Evolutionary conservation across 2,329 filamentous ascomycete genomes (phyloP), one percentile per base, ranked within the genome.

Genomic region (Cytospora paraplurivora): DNA sequence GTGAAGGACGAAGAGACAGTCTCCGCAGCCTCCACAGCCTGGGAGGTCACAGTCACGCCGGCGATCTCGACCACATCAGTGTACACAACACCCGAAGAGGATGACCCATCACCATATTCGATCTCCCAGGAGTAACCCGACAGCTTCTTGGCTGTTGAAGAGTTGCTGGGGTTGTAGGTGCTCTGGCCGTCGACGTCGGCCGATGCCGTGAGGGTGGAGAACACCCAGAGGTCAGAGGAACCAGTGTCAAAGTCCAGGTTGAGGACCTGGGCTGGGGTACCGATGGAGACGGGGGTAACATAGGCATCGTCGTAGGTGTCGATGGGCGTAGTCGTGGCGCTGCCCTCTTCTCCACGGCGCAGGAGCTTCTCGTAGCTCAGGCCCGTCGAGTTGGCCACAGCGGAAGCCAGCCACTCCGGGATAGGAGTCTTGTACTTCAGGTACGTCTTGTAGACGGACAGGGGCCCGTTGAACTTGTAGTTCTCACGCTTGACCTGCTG

Each of bases 161-260:
- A 76, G 21, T 74, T 65, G 61, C 74, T 70, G 19, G 82, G 81
- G 62, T 81, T 78, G 76, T 89, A 90, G 72, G 84, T 72, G 65
- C 75, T 74, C 73, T 89, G 86, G 32, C 84, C 84, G 10, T 68
- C 69, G 58, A 79, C 76, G 66, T 84, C 74, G 7, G 75, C 72
- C 15, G 73, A 67, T 7, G 83, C 73, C 49, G 86, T 81, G 59
- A 85, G 76, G 53, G 75, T 79, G 17, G 85, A 88, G 76, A 87
- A 89, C 38, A 88, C 85, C 87, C 88, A 90, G 80, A 90, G 78
- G 75, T 90, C 88, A 50, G 86, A 81, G 58, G 85, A 88, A 32
- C 87, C 88, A 44, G 88, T 90, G 70, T 90, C 88, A 68, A 90
- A 85, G 72, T 89, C 84, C 68, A 90, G 77, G 68, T 84, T 82